Evolutionary conservation across 116 monocot genomes (phyloP), one percentile per base, ranked within the genome.

Genomic region (Trichopus zeylanicus): DNA sequence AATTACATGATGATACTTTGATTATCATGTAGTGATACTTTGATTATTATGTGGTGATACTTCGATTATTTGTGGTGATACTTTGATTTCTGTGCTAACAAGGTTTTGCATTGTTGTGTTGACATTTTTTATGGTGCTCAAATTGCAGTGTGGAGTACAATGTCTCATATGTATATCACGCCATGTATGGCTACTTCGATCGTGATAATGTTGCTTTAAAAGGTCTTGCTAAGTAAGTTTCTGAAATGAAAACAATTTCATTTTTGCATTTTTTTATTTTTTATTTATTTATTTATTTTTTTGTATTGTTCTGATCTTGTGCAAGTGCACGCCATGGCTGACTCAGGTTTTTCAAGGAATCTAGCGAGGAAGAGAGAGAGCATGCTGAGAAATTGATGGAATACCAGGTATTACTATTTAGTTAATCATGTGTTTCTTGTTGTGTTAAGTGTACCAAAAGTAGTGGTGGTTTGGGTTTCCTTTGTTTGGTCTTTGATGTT

Each of bases 311-410:
- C 13, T 46, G n/a, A n/a, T n/a, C n/a, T n/a, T n/a, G n/a, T n/a
- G n/a, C n/a, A n/a, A n/a, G n/a, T n/a, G n/a, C n/a, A 37, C 37
- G 15, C n/a, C 20, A 39, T 37, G 26, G 5, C 5, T 18, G 3
- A 57, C 31, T 31, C 46, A 88, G 88, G 59, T 88, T 84, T 49
- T 88, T 83, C 51, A 80, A 84, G 70, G 88, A 88, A 64, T 80
- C 80, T 12, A 88, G 88, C 46, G 77, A 78, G 9, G 88, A 83
- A 64, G 88, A 88, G 8, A 59, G 88, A 18, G 75, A 63, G 4
- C 78, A 98, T 58, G 97, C 97, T 12, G 97, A 91, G 69, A 88
- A 78, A 59, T 32, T 98, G 24, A 98, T 98, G 77, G 28, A 84
- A 55, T 98, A 98, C 65, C 97, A 91, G 78, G 97, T 89, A 39